Percentiles rank a stretch among this genome's conserved stretches.
Conservation (phyloP, 1,284 basidiomycete species). For the Microbotryum lychnidis-dioicae region DNA sequence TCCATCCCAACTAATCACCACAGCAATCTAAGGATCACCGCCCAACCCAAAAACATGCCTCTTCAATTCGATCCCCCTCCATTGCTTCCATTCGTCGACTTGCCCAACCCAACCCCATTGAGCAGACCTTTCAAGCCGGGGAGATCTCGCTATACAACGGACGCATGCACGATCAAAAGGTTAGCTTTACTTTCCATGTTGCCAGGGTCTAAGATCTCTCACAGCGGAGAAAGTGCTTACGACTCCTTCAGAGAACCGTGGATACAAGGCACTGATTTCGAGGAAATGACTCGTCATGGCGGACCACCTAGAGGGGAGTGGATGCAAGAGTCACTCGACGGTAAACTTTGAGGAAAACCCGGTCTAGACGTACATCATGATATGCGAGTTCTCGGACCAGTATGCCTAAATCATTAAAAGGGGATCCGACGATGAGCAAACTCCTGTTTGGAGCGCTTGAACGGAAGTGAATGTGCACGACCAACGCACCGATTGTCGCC, state of each 20-base stretch:
- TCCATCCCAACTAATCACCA: background rate
- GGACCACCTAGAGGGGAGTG: slow-evolving; percentile 5
- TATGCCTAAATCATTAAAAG: background rate
- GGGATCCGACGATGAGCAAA: too few species aligned
- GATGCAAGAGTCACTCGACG: too few species aligned
- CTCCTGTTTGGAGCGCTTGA: too few species aligned
- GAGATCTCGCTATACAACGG: background rate
- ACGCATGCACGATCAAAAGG: too few species aligned
- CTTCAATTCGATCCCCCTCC: background rate
- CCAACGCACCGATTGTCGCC: slow-evolving; percentile 7
- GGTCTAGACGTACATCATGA: too few species aligned
- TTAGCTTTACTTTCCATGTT: too few species aligned
- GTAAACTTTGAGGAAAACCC: too few species aligned
- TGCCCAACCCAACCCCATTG: too few species aligned
- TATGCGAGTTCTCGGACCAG: slow-evolving; percentile 2
- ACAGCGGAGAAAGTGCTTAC: background rate
- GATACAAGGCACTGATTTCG: slow-evolving; percentile 20
- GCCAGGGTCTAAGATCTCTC: too few species aligned
- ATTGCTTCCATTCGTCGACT: background rate
- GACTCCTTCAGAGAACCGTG: slow-evolving; percentile 11
- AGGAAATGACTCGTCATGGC: slow-evolving; percentile 28
- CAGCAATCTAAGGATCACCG: background rate
- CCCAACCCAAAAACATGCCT: too few species aligned
- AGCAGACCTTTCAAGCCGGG: slow-evolving; percentile 1
- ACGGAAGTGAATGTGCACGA: too few species aligned